phyloP scores from a whole-genome alignment of 371 early-diverging fungal genomes.

The Massospora cicadina region DNA sequence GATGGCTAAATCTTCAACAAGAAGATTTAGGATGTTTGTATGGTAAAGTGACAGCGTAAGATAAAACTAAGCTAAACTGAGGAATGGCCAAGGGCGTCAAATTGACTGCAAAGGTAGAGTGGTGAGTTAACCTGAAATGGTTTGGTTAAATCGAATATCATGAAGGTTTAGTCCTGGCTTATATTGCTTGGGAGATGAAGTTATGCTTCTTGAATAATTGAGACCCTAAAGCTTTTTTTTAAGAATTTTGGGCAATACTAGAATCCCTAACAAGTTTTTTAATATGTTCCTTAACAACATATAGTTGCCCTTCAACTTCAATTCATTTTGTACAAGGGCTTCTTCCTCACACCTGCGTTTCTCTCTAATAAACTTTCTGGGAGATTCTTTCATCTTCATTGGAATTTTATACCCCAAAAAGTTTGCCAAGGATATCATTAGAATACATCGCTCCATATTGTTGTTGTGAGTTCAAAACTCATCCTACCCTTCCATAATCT shows the following conservation, averaged over 20 bases:
- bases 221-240: neutral
- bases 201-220: neutral
- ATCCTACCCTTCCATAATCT: conserved; percentile 86
- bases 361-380: neutral
- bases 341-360: neutral
- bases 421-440: neutral
- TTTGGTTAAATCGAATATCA: neutral
- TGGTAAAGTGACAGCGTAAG: too few species aligned
- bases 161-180: neutral
- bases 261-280: neutral
- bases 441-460: conserved; percentile 52
- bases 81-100: too few species aligned
- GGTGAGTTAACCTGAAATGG: neutral
- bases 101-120: too few species aligned
- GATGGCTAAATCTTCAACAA: too few species aligned
- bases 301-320: neutral
- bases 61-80: too few species aligned
- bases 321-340: neutral
- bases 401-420: neutral
- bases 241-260: neutral
- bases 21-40: too few species aligned
- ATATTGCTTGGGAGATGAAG: neutral
- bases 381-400: conserved; percentile 5
- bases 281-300: neutral
- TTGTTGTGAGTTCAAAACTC: conserved; percentile 84